Evolutionary conservation across 2,329 filamentous ascomycete genomes (phyloP).

Genomic region (Diaporthe capsici): DNA sequence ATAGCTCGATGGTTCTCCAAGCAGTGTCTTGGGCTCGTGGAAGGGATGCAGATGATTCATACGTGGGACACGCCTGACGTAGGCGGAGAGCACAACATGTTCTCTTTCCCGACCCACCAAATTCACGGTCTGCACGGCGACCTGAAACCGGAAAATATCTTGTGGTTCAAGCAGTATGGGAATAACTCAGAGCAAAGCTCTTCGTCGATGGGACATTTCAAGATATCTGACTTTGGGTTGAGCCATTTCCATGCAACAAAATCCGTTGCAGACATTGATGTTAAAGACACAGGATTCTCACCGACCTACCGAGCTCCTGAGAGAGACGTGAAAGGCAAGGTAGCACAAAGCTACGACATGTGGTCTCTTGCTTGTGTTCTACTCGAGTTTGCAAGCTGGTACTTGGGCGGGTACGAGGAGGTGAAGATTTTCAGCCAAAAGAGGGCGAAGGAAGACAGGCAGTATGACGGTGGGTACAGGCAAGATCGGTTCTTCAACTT

Average conservation of each 20-base stretch:
- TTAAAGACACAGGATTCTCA: not conserved
- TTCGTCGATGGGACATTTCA: not conserved
- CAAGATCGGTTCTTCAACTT: not conserved
- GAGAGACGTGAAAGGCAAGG: not conserved
- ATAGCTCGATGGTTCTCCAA: conserved; percentile 7
- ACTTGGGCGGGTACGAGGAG: not conserved
- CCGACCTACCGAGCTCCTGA: conserved; percentile 19
- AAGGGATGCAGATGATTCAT: conserved; percentile 12
- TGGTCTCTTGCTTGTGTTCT: conserved; percentile 22
- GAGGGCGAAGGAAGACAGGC: not conserved
- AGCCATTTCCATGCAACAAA: not conserved
- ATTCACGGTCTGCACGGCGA: conserved; percentile 7
- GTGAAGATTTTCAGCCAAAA: not conserved
- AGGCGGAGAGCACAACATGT: not conserved
- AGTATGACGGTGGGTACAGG: not conserved
- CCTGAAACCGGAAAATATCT: conserved; percentile 14
- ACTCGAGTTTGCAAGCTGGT: not conserved
- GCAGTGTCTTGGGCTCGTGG: conserved; percentile 4
- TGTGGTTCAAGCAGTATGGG: not conserved
- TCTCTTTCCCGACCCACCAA: not conserved
- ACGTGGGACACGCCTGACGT: not conserved
- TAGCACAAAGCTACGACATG: not conserved
- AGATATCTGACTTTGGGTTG: not conserved
- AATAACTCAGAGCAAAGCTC: not conserved
- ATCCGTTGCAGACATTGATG: not conserved